These are phyloP conservation scores for Daedaleopsis sinensis DNA, from an alignment of 768 basidiomycete genomes.

Conservation along the genomic window DNA sequence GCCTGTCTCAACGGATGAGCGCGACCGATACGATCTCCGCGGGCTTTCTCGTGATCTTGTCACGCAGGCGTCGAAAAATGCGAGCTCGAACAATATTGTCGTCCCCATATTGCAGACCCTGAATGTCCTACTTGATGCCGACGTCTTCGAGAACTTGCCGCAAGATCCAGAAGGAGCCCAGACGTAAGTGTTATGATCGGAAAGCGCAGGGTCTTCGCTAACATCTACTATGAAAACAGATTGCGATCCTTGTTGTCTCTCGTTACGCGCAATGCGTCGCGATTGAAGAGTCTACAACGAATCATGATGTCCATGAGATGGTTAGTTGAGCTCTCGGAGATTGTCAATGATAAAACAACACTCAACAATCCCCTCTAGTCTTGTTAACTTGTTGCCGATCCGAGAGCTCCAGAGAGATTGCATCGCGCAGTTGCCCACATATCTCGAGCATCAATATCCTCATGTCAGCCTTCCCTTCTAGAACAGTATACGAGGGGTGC, in stretches of 20 bases:
- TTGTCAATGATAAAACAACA: background rate
- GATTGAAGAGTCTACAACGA: conserved; percentile 82
- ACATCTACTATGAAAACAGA: conserved; percentile 37
- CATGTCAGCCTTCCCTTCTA: conserved; percentile 51
- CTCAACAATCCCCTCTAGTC: conserved; percentile 42
- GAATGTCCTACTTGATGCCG: conserved; percentile 71
- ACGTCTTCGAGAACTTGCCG: conserved; percentile 53
- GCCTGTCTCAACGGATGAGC: conserved; percentile 40
- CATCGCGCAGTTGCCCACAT: conserved; percentile 51
- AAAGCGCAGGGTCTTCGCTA: background rate
- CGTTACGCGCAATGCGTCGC: conserved; percentile 61
- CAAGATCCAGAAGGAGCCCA: conserved; percentile 48
- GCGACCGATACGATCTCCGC: conserved; percentile 47
- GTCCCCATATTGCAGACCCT: conserved; percentile 84
- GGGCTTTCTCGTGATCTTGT: conserved; percentile 63
- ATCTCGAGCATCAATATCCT: conserved; percentile 82
- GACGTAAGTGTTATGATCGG: conserved; percentile 45
- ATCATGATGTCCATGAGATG: conserved; percentile 83
- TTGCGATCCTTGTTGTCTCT: conserved; percentile 56
- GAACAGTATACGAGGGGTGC: conserved; percentile 10
- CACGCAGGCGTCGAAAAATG: conserved; percentile 51
- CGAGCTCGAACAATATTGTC: conserved; percentile 69
- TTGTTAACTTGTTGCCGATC: conserved; percentile 64
- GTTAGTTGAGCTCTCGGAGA: conserved; percentile 44
- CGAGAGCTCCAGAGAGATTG: conserved; percentile 47